These are phyloP conservation scores for Ascochyta clinopodiicola DNA, from an alignment of 2,329 filamentous ascomycete species.

Conservation along the genomic window DNA sequence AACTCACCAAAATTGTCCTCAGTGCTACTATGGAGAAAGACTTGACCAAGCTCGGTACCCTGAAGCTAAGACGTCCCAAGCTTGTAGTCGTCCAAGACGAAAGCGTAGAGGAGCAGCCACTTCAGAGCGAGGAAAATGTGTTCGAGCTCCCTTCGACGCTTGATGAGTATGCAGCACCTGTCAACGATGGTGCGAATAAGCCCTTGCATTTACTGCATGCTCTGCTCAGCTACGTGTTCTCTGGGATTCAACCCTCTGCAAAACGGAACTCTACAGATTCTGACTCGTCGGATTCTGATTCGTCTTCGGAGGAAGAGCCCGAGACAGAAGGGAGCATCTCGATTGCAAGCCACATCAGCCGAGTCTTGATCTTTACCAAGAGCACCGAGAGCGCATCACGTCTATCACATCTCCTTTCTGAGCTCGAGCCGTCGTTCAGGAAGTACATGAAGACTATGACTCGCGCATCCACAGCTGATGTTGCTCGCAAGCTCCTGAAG, in stretches of 20 bases:
- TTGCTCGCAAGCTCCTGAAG: constrained; percentile 70
- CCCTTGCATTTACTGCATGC: constrained; percentile 85
- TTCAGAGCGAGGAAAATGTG: constrained; percentile 39
- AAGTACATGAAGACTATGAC: constrained; percentile 72
- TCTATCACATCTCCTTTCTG: constrained; percentile 76
- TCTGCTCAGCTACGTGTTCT: constrained; percentile 62
- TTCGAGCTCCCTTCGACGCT: constrained; percentile 65
- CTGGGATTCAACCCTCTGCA: constrained; percentile 17
- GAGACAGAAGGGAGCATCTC: constrained; percentile 10
- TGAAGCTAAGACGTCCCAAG: constrained; percentile 76
- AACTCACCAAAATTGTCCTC: constrained; percentile 80
- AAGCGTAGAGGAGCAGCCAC: constrained; percentile 26
- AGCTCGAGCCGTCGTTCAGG: constrained; percentile 67
- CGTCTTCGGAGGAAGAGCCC: constrained; percentile 23
- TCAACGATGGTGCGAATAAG: constrained; percentile 61
- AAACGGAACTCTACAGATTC: constrained; percentile 27
- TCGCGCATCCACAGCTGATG: constrained; percentile 76
- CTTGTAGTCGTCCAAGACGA: constrained; percentile 75
- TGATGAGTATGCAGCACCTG: constrained; percentile 57
- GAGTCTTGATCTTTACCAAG: constrained; percentile 83
- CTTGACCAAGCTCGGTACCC: constrained; percentile 75
- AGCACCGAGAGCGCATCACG: constrained; percentile 89
- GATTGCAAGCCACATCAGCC: constrained; percentile 32
- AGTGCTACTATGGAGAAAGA: constrained; percentile 94
- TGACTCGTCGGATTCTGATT: constrained; percentile 18